phyloP scores from a whole-genome alignment of 2,329 filamentous ascomycete genomes.

The Penicillium decumbens region DNA sequence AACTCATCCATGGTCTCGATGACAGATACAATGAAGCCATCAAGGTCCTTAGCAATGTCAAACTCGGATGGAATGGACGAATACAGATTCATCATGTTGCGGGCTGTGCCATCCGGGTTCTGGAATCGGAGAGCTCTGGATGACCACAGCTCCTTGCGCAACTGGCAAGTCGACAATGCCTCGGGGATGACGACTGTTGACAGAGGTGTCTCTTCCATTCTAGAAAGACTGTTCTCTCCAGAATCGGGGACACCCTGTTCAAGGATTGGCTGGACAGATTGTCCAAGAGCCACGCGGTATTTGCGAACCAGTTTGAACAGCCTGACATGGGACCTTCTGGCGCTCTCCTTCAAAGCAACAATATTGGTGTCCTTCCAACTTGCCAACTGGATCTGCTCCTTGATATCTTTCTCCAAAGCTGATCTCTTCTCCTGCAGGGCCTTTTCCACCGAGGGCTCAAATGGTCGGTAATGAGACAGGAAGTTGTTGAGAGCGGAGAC shows the following conservation, averaged over 20 bases:
- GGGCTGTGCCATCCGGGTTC: constrained; percentile 64
- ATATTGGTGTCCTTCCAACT: constrained; percentile 99
- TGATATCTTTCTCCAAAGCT: constrained; percentile 84
- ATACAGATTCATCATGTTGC: constrained; percentile 67
- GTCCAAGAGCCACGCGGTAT: constrained; percentile 73
- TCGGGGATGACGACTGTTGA: constrained; percentile 25
- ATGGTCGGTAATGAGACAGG: constrained; percentile 68
- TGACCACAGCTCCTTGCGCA: constrained; percentile 31
- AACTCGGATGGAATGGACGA: constrained; percentile 50
- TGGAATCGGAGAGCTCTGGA: constrained; percentile 61
- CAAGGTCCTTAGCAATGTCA: constrained; percentile 57
- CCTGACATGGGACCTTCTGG: constrained; percentile 83
- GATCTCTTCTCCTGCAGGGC: constrained; percentile 63
- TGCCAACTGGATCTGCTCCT: constrained; percentile 83
- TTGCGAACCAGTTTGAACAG: constrained; percentile 88
- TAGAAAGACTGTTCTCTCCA: constrained; percentile 23
- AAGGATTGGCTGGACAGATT: constrained; percentile 63
- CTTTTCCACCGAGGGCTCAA: constrained; percentile 61
- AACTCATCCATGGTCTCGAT: constrained; percentile 66
- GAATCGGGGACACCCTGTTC: constrained; percentile 32
- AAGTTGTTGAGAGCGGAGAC: constrained; percentile 68
- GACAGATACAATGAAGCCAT: constrained; percentile 65
- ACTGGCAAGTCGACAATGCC: constrained; percentile 32
- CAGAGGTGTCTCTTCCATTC: constrained; percentile 8
- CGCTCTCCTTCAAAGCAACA: constrained; percentile 79